Conservation (phyloP, 1,284 basidiomycete species). For the Ceratobasidium sp. region DNA sequence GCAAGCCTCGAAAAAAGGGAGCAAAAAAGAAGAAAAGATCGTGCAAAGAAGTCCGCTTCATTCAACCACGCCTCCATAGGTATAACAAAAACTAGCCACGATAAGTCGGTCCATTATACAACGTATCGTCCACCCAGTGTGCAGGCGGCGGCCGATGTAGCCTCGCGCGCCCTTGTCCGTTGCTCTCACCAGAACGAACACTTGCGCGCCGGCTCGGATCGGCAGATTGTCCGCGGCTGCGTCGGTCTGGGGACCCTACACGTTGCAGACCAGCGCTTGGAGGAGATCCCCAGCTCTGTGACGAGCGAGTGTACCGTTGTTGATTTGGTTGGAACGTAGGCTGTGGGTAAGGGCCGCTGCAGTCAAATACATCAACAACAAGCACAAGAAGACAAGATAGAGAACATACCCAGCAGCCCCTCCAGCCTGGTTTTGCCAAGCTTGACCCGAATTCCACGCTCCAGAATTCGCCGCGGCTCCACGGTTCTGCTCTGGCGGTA, state of each 20-base stretch:
- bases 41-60: background rate
- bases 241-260: slow-evolving; percentile 1
- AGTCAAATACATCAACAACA: background rate
- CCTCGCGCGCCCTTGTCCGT: slow-evolving; percentile 24
- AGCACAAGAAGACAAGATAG: background rate
- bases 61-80: background rate
- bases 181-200: slow-evolving; percentile 9
- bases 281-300: slow-evolving; percentile 33
- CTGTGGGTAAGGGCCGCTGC: slow-evolving; percentile 34
- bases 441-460: slow-evolving; percentile 32
- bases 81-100: slow-evolving; percentile 9
- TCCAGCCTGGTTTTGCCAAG: slow-evolving; percentile 34
- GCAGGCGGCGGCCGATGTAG: slow-evolving; percentile 22
- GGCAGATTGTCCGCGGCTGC: slow-evolving; percentile 28
- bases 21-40: background rate
- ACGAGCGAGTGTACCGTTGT: slow-evolving; percentile 30
- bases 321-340: slow-evolving; percentile 37
- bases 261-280: background rate
- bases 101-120: slow-evolving; percentile 40
- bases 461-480: background rate
- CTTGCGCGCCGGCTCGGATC: slow-evolving; percentile 22
- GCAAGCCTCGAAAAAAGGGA: background rate
- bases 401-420: slow-evolving; percentile 34
- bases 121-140: slow-evolving; percentile 38
- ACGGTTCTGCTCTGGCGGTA: slow-evolving; percentile 19